Evolutionary conservation across 192 early-diverging fungal genomes (phyloP).

Genomic region (Coemansia sp.): DNA sequence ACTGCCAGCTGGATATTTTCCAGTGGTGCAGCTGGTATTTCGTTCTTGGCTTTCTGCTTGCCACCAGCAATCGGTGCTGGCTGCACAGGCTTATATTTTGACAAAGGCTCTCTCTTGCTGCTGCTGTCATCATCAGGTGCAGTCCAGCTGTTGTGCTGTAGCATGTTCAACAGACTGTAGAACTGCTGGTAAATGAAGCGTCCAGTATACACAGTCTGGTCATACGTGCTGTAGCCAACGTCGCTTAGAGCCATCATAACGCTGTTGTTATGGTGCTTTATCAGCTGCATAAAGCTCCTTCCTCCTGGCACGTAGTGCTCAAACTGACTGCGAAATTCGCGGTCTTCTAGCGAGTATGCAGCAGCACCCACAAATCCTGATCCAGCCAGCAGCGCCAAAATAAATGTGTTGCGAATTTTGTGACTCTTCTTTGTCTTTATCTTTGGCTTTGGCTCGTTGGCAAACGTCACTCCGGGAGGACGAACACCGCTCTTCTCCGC

Average conservation of each 20-base stretch:
- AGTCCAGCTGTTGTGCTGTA: constrained; percentile 49
- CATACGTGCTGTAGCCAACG: constrained; percentile 61
- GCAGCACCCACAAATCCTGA: constrained; percentile 48
- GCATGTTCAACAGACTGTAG: constrained; percentile 54
- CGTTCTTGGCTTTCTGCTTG: constrained; percentile 5
- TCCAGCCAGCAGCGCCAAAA: constrained; percentile 30
- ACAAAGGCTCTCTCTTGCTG: constrained; percentile 3
- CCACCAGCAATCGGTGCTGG: neutral
- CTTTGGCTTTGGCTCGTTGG: constrained; percentile 32
- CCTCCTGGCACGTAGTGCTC: constrained; percentile 62
- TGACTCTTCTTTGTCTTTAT: constrained; percentile 39
- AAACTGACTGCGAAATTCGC: constrained; percentile 61
- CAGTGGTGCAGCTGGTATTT: constrained; percentile 21
- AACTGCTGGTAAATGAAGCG: constrained; percentile 54
- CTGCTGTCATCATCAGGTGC: constrained; percentile 31
- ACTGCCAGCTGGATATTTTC: constrained; percentile 37
- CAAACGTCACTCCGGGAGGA: constrained; percentile 20
- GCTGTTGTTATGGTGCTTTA: constrained; percentile 55
- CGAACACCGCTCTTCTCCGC: constrained; percentile 26
- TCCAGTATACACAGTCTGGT: constrained; percentile 48
- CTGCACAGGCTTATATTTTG: neutral
- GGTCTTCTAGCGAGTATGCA: constrained; percentile 42
- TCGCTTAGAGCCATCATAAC: constrained; percentile 52
- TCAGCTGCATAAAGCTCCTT: constrained; percentile 54
- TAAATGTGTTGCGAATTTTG: constrained; percentile 39